Evolutionary conservation across 164 flowering plant species (phyloP).

Genomic region (Berberis vulgaris): DNA sequence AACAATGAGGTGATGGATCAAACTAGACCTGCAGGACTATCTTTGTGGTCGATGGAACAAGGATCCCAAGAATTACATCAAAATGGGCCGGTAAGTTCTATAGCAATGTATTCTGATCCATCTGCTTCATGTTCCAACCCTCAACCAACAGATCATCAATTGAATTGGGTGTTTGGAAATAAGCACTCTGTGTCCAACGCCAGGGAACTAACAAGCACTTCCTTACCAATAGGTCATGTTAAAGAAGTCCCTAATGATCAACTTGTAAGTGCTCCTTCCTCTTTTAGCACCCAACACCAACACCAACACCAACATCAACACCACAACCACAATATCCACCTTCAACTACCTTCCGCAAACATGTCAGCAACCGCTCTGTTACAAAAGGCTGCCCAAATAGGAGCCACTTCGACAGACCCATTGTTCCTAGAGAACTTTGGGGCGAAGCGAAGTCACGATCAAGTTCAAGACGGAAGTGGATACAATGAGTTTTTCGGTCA

Average conservation of each 20-base stretch:
- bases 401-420: constrained; percentile 48
- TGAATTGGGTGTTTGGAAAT: constrained; percentile 47
- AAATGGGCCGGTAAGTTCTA: constrained; percentile 13
- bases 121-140: constrained; percentile 27
- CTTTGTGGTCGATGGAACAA: constrained; percentile 45
- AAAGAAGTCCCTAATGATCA: constrained; percentile 25
- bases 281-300: constrained; percentile 47
- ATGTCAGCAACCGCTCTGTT: constrained; percentile 89
- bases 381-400: constrained; percentile 84
- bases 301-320: background rate
- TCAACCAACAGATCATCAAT: constrained; percentile 26
- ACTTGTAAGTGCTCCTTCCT: constrained; percentile 50
- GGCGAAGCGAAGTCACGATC: constrained; percentile 20
- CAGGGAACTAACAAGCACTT: constrained; percentile 28
- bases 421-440: constrained; percentile 37
- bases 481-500: constrained; percentile 27
- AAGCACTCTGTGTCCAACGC: constrained; percentile 19
- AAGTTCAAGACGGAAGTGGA: constrained; percentile 31
- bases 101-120: constrained; percentile 21
- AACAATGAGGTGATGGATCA: constrained; percentile 23
- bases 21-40: constrained; percentile 26
- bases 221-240: constrained; percentile 18
- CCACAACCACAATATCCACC: constrained; percentile 7
- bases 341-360: constrained; percentile 27
- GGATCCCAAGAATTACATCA: constrained; percentile 30